These are phyloP conservation scores for Eurotiales sp. DNA, from an alignment of 2,329 filamentous ascomycete species.

Conservation along the genomic window DNA sequence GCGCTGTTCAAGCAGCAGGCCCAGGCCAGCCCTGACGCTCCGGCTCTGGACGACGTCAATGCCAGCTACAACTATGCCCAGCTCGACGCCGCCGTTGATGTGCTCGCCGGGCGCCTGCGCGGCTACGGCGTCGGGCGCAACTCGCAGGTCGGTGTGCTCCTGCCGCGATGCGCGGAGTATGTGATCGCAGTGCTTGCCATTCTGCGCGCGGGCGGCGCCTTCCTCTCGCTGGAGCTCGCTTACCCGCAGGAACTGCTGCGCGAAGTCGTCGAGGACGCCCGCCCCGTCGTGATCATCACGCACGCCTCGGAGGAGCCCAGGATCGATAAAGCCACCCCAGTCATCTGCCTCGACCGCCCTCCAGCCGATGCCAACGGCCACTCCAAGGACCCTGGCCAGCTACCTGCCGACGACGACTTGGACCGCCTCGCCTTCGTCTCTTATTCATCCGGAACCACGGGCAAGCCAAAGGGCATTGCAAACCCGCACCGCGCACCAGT, in stretches of 20 bases:
- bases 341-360: slow-evolving; percentile 61
- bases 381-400: slow-evolving; percentile 44
- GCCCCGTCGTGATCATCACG: slow-evolving; percentile 67
- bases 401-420: slow-evolving; percentile 64
- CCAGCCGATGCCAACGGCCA: slow-evolving; percentile 30
- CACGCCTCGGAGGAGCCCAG: slow-evolving; percentile 61
- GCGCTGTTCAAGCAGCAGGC: slow-evolving; percentile 69
- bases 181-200: slow-evolving; percentile 74
- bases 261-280: slow-evolving; percentile 73
- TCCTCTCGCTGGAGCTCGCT: slow-evolving; percentile 74
- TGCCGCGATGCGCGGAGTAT: slow-evolving; percentile 73
- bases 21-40: slow-evolving; percentile 61
- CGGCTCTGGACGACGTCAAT: slow-evolving; percentile 69
- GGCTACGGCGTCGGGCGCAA: slow-evolving; percentile 68
- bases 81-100: slow-evolving; percentile 63
- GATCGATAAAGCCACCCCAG: slow-evolving; percentile 57
- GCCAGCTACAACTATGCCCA: slow-evolving; percentile 67
- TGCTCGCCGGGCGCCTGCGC: slow-evolving; percentile 62
- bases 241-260: slow-evolving; percentile 70
- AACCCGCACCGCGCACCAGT: slow-evolving; percentile 73
- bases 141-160: slow-evolving; percentile 68
- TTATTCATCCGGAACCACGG: slow-evolving; percentile 74
- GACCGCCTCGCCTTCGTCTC: slow-evolving; percentile 76
- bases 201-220: slow-evolving; percentile 74
- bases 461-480: slow-evolving; percentile 76